Base-by-base conservation (phyloP, 2,329 filamentous ascomycete species). In the Escovopsis weberi region DNA sequence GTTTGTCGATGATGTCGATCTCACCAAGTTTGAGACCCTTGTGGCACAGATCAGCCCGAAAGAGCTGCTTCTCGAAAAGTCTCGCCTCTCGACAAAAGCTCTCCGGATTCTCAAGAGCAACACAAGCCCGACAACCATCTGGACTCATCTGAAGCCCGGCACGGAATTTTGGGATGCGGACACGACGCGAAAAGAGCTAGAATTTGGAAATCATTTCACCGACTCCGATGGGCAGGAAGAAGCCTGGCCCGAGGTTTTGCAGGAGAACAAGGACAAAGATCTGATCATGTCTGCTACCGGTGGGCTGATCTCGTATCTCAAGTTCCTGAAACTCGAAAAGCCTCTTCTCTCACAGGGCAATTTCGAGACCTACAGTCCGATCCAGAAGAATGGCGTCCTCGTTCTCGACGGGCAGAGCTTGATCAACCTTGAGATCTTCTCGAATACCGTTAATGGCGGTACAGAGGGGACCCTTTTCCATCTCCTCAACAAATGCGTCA, bases 1-100 rank as follows among this genome's bases (percentile, higher is more conserved):
- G 48, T 96, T 96, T 50, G 72, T 83, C 5, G 91, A 98, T 53
- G 91, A 98, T 58, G 75, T 80, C 4, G 88, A 96, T 53, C 74
- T 95, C 63, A 98, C 91, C 45, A 94, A 88, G 56, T 96, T 98
- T 51, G 91, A 98, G 66, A 98, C 91, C 0, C 83, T 98, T 48
- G 80, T 98, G 33, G 91, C 91, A 12, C 91, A 98, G 59, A 94
- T 80, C 12, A 76, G 82, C 18, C 91, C 91, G 0, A 82, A 85
- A 40, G 91, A 98, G 61, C 65, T 98, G 37, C 66, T 98, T 1
- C 66, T 98, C 0, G 91, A 98, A 58, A 96, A 93, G 60, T 83
- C 80, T 0, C 80, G 71, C 26, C 69, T 96, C 28, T 95, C 88
- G 0, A 78, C 82, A n/a, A 94, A 91, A 57, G 85, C 85, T 0